phyloP scores from a whole-genome alignment of 208 protist genomes.

The Leishmania major region DNA sequence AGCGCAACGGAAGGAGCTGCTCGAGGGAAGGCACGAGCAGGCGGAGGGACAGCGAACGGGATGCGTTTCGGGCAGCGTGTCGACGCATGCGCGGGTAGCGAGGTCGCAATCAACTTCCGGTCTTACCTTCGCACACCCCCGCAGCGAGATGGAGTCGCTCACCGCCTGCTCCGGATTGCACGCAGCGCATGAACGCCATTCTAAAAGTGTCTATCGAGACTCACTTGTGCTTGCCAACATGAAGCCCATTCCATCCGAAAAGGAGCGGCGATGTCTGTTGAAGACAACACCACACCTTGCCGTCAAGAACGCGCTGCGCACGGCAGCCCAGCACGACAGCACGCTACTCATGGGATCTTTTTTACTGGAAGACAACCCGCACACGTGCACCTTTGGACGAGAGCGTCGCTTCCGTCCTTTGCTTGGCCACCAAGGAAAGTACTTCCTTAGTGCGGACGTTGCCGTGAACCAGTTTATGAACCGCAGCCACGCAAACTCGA shows the following conservation, averaged over 20 bases:
- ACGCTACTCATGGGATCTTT: slow-evolving; percentile 63
- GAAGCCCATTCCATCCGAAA: slow-evolving; percentile 34
- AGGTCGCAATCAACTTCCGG: slow-evolving; percentile 1
- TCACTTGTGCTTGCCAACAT: slow-evolving; percentile 6
- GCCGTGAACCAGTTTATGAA: slow-evolving; percentile 42
- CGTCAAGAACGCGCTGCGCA: slow-evolving; percentile 60
- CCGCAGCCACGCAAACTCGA: slow-evolving; percentile 3
- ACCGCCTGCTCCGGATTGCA: not conserved
- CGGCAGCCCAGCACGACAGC: slow-evolving; percentile 52
- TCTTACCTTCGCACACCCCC: slow-evolving; percentile 1
- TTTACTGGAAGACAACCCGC: slow-evolving; percentile 55
- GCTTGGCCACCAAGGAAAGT: slow-evolving; percentile 42
- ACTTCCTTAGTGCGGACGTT: slow-evolving; percentile 55
- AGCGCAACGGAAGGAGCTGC: slow-evolving; percentile 43
- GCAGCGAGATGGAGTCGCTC: slow-evolving; percentile 8
- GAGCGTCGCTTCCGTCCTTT: slow-evolving; percentile 71
- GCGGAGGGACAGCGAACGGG: not conserved
- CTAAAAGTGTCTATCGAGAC: not conserved
- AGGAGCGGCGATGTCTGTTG: slow-evolving; percentile 34
- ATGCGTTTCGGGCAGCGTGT: not conserved
- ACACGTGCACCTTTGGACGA: slow-evolving; percentile 62
- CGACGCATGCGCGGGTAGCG: not conserved
- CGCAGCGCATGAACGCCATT: not conserved
- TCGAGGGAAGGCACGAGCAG: slow-evolving; percentile 27
- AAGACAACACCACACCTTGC: slow-evolving; percentile 41